Evolutionary conservation across 2,329 filamentous ascomycete genomes (phyloP).

Genomic region (Bipolaris sorokiniana): DNA sequence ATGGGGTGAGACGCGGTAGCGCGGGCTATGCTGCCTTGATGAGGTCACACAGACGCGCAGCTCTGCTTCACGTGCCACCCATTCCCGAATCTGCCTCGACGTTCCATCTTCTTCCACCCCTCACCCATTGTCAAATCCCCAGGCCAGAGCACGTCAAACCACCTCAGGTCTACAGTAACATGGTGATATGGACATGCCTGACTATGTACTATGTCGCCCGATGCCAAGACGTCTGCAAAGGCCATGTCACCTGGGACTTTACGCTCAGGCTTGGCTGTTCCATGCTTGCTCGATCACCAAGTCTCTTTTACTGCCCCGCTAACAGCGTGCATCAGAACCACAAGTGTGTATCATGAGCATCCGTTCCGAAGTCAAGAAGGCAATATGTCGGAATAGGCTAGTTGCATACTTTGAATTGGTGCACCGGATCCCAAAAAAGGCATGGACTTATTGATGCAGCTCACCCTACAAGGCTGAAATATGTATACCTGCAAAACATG

Average conservation of each 20-base stretch:
- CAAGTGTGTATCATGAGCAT: not conserved
- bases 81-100: constrained; percentile 1
- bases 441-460: no score
- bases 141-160: not conserved
- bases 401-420: no score
- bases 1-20: constrained; percentile 3
- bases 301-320: not conserved
- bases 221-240: not conserved
- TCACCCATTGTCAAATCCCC: not conserved
- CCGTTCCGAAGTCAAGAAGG: no score
- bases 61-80: constrained; percentile 9
- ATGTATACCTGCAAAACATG: no score
- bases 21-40: constrained; percentile 16
- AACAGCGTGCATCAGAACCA: not conserved
- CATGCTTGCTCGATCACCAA: not conserved
- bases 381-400: no score
- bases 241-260: not conserved
- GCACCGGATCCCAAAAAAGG: no score
- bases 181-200: no score
- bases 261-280: not conserved
- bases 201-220: not conserved
- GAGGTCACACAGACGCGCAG: constrained; percentile 14
- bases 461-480: no score
- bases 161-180: not conserved
- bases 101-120: constrained; percentile 13